These are phyloP conservation scores for Suillus fuscotomentosus DNA, from an alignment of 768 basidiomycete genomes.

Conservation along the genomic window DNA sequence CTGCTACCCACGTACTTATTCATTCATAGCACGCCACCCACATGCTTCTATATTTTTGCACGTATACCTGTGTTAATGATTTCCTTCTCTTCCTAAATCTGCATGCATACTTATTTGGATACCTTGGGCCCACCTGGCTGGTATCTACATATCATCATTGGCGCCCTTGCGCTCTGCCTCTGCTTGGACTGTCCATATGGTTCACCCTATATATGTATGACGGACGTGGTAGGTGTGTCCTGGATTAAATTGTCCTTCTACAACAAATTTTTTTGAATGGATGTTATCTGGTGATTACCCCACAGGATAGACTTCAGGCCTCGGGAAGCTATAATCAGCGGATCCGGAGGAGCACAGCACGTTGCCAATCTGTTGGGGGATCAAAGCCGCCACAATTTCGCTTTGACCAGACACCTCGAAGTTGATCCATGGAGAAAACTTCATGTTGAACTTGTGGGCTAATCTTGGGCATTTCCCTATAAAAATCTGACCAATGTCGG, in stretches of 20 bases:
- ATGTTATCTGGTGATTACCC: not conserved
- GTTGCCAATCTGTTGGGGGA: not conserved
- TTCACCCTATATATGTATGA: not conserved
- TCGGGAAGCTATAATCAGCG: not conserved
- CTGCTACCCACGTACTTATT: conserved; percentile 11
- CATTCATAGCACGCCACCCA: conserved; percentile 1
- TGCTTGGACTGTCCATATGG: not conserved
- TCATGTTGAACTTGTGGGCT: not conserved
- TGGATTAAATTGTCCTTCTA: not conserved
- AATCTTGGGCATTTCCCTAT: not conserved
- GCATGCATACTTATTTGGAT: not conserved
- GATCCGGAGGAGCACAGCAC: not conserved
- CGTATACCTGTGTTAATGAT: conserved; percentile 1
- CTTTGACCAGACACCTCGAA: not conserved
- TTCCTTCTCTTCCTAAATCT: not conserved
- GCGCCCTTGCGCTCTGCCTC: not conserved
- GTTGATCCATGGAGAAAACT: not conserved
- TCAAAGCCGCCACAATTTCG: not conserved
- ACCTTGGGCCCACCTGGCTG: no score
- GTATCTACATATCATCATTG: not conserved
- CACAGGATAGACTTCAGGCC: not conserved
- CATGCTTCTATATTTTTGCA: conserved; percentile 1
- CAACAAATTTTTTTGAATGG: not conserved
- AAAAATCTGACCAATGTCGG: not conserved
- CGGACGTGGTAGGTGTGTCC: not conserved